phyloP scores from a whole-genome alignment of 2,329 filamentous ascomycete species.

The Decorospora gaudefroyi region DNA sequence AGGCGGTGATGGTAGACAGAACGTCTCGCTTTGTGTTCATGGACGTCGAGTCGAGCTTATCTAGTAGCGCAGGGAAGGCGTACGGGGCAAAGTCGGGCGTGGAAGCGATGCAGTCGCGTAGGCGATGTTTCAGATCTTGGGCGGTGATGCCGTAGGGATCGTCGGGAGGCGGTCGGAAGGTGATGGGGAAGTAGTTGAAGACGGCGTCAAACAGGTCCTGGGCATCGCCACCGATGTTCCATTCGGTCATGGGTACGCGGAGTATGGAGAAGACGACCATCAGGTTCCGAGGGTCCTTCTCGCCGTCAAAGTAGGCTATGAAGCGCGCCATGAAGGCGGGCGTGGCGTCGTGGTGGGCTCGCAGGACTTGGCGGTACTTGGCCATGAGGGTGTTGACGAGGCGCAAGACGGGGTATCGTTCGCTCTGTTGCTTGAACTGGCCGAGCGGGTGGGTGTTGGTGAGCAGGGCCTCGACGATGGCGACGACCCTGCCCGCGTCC shows the following conservation, averaged over 20 bases:
- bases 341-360: conserved; percentile 57
- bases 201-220: conserved; percentile 66
- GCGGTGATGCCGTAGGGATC: conserved; percentile 72
- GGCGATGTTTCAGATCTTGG: conserved; percentile 66
- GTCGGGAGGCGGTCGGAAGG: conserved; percentile 69
- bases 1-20: conserved; percentile 64
- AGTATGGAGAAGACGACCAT: conserved; percentile 72
- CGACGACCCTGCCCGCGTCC: conserved; percentile 60
- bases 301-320: conserved; percentile 67
- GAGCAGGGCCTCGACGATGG: conserved; percentile 57
- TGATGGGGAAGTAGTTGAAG: conserved; percentile 75
- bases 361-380: conserved; percentile 54
- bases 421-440: conserved; percentile 64
- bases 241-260: conserved; percentile 69
- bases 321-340: conserved; percentile 63
- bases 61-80: conserved; percentile 67
- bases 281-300: conserved; percentile 70
- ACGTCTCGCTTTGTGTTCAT: conserved; percentile 72
- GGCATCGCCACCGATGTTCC: conserved; percentile 64
- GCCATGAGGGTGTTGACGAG: conserved; percentile 66
- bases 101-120: conserved; percentile 67
- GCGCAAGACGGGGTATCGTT: conserved; percentile 64
- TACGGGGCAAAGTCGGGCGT: conserved; percentile 67
- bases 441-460: conserved; percentile 62
- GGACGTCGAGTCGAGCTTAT: conserved; percentile 71